Evolutionary conservation across 2,329 filamentous ascomycete genomes (phyloP), one percentile per base, ranked within the genome.

Genomic region (Alternaria ventricosa): DNA sequence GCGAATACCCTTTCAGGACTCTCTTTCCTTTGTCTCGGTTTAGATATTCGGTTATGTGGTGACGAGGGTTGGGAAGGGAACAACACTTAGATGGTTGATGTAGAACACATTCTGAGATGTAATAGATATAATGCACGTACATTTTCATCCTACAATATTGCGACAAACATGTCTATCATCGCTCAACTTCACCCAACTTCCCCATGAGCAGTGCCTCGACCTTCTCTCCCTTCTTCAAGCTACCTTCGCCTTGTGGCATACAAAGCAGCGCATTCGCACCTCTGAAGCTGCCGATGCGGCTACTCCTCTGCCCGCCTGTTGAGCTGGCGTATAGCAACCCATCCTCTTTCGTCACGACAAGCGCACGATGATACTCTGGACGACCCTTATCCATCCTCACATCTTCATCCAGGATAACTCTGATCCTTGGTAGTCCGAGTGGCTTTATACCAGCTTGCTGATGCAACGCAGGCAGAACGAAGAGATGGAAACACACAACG

Each of bases 401-500:
- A 49, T 93, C 88, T 61, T 96, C 90, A 0, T 89, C 88, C 25
- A 97, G 77, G 1, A 84, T 82, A 0, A 96, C 94, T 2, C 88
- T 87, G 0, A 96, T 88, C 54, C 84, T 88, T 1, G 94, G 89
- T 15, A 97, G 82, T 0, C 94, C 93, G 0, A 84, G 83, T 0
- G 89, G 89, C 44, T 80, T 81, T 22, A 94, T 83, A 0, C 94
- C 96, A 11, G 89, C 86, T 71, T 92, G 85, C 69, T 91, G 89
- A 74, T 97, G 93, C 63, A 99, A 82, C 0, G 92, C 89, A 0
- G 96, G 96, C 11, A 99, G 84, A 9, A 98, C 94, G 79, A 99
- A 98, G 2, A 99, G 87, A 75, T 98, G 92, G 73, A 97, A 93
- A 0, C 95, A 97, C 10, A 98, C 96, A 3, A 97, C 86, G 0